Conservation (phyloP, 2,329 filamentous ascomycete genomes). For the Neofusicoccum ribis region DNA sequence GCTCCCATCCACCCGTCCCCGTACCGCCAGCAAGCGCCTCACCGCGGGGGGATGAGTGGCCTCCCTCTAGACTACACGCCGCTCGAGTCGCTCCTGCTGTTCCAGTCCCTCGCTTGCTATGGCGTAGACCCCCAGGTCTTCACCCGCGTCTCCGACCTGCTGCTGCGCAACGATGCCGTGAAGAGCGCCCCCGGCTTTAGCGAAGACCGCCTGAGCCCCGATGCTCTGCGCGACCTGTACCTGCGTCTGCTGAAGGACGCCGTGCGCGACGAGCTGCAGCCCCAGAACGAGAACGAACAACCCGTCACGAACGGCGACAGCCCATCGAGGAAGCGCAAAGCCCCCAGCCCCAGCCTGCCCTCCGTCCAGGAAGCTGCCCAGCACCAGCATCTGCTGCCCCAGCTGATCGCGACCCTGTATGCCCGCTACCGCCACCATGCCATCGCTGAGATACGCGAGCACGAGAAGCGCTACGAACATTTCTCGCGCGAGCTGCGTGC, state of each 20-base stretch:
- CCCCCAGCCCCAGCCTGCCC: conserved; percentile 63
- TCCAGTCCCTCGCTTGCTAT: conserved; percentile 72
- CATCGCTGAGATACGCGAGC: conserved; percentile 69
- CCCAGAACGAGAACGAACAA: conserved; percentile 40
- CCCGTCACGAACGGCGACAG: conserved; percentile 34
- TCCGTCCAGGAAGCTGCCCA: conserved; percentile 66
- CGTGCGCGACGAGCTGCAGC: conserved; percentile 54
- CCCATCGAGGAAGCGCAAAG: conserved; percentile 69
- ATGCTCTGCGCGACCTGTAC: conserved; percentile 78
- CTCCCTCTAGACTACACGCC: conserved; percentile 70
- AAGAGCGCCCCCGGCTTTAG: conserved; percentile 71
- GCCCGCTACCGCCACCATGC: conserved; percentile 69
- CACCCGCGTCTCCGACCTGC: conserved; percentile 68
- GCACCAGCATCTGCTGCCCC: conserved; percentile 67
- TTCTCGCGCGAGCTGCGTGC: conserved; percentile 68
- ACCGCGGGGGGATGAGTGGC: conserved; percentile 55
- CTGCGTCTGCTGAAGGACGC: conserved; percentile 75
- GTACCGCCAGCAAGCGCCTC: conserved; percentile 19
- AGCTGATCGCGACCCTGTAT: conserved; percentile 73
- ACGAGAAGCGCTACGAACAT: conserved; percentile 67
- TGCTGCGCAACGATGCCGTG: conserved; percentile 73
- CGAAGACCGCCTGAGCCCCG: conserved; percentile 69
- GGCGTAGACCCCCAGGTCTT: conserved; percentile 68
- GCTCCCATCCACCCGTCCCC: conserved; percentile 37
- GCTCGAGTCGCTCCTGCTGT: conserved; percentile 82